A percentile compares a stretch with the other conserved stretches of the same genome.
phyloP scores from a whole-genome alignment of 306 rosid species.

The Castanea crenata region DNA sequence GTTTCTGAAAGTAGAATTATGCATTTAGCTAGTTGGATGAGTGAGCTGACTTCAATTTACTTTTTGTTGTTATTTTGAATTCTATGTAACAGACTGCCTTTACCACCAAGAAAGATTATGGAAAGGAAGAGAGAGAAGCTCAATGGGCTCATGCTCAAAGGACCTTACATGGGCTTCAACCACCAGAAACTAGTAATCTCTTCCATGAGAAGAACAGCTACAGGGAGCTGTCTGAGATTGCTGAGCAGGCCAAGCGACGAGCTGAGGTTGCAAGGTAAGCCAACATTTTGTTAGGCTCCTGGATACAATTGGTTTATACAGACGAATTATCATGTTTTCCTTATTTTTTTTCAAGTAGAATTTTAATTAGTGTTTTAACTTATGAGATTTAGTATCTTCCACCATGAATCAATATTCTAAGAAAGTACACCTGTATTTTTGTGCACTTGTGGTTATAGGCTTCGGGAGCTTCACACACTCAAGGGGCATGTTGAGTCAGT shows the following conservation, averaged over 20 bases:
- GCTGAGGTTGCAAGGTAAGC: slow-evolving; percentile 96
- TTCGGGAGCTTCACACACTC: slow-evolving; percentile 91
- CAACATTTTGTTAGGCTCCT: not conserved
- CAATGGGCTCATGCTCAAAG: slow-evolving; percentile 99
- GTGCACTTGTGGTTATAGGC: slow-evolving; percentile 43
- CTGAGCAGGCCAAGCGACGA: slow-evolving; percentile 97
- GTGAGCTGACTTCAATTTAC: slow-evolving; percentile 1
- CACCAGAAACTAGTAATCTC: slow-evolving; percentile 55
- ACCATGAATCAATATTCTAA: not conserved
- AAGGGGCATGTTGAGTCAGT: slow-evolving; percentile 99
- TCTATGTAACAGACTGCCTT: slow-evolving; percentile 75
- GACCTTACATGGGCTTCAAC: slow-evolving; percentile 94
- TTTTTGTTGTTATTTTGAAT: slow-evolving; percentile 7
- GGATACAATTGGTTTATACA: not conserved
- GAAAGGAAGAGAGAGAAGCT: slow-evolving; percentile 94
- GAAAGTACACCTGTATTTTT: too few relatives aligned
- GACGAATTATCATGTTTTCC: not conserved
- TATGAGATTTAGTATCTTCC: not conserved
- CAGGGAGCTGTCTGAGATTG: slow-evolving; percentile 93
- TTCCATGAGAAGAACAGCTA: slow-evolving; percentile 87
- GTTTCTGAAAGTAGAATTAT: slow-evolving; percentile 1
- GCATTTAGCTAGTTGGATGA: slow-evolving; percentile 7
- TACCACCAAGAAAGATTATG: slow-evolving; percentile 98
- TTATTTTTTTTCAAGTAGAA: not conserved
- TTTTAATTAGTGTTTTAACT: not conserved